A percentile compares a stretch with the other conserved stretches of the same genome.
Evolutionary conservation across 805 yeast species (phyloP).

Genomic region (Dipodascus geniculatus): DNA sequence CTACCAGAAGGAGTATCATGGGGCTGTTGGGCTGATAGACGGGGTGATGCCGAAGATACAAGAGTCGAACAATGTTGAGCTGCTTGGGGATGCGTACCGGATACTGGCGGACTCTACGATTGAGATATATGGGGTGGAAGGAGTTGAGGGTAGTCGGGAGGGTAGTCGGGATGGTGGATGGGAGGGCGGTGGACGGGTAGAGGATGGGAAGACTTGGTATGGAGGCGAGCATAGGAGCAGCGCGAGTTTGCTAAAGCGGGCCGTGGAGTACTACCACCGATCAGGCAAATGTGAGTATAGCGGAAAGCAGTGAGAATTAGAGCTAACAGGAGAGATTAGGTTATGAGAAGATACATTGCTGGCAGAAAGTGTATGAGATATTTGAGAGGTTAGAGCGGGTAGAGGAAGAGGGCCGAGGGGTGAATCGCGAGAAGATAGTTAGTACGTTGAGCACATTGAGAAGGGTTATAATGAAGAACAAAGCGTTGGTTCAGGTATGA

Average conservation of each 20-base stretch:
- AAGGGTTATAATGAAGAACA: background rate
- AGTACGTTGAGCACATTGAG: background rate
- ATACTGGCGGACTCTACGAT: slow-evolving; percentile 23
- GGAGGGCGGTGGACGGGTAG: background rate
- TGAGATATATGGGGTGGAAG: slow-evolving; percentile 11
- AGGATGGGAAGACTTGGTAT: background rate
- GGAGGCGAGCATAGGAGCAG: background rate
- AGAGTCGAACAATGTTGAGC: slow-evolving; percentile 29
- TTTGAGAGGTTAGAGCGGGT: background rate
- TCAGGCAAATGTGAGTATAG: slow-evolving; percentile 1
- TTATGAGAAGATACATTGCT: background rate
- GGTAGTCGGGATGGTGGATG: too few species aligned
- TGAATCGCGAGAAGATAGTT: background rate
- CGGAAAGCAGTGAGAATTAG: background rate
- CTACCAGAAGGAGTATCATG: slow-evolving; percentile 30
- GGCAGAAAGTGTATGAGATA: background rate
- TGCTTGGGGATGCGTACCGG: slow-evolving; percentile 30
- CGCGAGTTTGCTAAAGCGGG: background rate
- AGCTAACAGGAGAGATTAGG: background rate
- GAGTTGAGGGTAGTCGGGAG: background rate
- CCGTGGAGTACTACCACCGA: background rate
- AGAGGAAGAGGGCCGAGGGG: background rate
- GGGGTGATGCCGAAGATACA: slow-evolving; percentile 35
- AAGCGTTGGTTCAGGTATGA: background rate
- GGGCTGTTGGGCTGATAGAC: slow-evolving; percentile 32